Evolutionary conservation across 1,284 basidiomycete species (phyloP).

Genomic region (Cutaneotrichosporon sp.): DNA sequence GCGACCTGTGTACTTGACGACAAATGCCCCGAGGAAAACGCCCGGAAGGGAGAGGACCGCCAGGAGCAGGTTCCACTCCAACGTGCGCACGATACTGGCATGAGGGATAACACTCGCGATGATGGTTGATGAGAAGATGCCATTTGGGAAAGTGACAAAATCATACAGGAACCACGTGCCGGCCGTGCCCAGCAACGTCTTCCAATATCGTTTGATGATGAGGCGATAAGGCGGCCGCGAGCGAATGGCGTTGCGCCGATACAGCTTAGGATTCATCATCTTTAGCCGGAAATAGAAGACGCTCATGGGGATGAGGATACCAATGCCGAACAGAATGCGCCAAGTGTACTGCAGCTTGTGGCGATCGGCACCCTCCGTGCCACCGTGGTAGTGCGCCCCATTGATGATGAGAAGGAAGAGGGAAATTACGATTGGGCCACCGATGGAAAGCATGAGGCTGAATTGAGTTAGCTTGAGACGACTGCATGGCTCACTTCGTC

Average conservation of each 20-base stretch:
- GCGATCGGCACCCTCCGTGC: constrained; percentile 57
- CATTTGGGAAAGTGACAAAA: constrained; percentile 69
- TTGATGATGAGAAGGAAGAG: constrained; percentile 66
- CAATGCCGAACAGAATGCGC: constrained; percentile 70
- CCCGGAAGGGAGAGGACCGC: constrained; percentile 65
- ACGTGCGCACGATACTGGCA: constrained; percentile 54
- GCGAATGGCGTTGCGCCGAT: constrained; percentile 62
- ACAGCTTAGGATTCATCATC: constrained; percentile 66
- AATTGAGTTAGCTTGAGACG: too few species aligned
- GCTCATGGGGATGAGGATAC: constrained; percentile 61
- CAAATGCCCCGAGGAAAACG: constrained; percentile 57
- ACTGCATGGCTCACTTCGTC: constrained; percentile 57
- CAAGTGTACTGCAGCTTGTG: constrained; percentile 65
- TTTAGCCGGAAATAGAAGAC: constrained; percentile 58
- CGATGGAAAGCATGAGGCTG: constrained; percentile 51
- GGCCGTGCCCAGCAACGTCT: constrained; percentile 61
- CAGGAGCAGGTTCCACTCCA: constrained; percentile 62
- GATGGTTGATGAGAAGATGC: constrained; percentile 58
- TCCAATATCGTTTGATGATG: constrained; percentile 65
- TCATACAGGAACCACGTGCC: constrained; percentile 74
- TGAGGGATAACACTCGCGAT: constrained; percentile 56
- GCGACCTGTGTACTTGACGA: constrained; percentile 54
- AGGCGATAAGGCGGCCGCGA: constrained; percentile 51
- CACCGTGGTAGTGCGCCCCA: constrained; percentile 25
- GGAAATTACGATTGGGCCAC: constrained; percentile 63